Conservation (phyloP, 768 basidiomycete species). For the Tubosaeta sp. region DNA sequence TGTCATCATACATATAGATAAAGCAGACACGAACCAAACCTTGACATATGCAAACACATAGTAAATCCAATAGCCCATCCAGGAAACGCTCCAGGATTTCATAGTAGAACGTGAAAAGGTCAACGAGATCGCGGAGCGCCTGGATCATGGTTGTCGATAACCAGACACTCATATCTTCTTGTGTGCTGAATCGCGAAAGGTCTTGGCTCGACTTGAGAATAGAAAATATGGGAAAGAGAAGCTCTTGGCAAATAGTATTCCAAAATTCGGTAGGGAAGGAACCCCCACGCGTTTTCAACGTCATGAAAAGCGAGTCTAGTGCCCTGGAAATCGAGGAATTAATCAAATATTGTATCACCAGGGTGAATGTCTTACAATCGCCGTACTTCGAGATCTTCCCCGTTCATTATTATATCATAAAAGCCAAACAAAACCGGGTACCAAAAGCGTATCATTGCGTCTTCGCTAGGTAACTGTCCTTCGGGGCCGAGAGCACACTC, state of each 20-base stretch:
- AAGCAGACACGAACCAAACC: constrained; percentile 45
- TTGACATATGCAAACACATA: constrained; percentile 98
- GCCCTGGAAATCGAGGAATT: constrained; percentile 50
- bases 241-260: constrained; percentile 95
- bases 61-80: constrained; percentile 88
- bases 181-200: constrained; percentile 86
- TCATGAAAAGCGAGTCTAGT: constrained; percentile 92
- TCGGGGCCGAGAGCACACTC: constrained; percentile 50
- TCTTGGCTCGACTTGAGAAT: constrained; percentile 93
- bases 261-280: constrained; percentile 90
- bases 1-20: constrained; percentile 3
- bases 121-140: constrained; percentile 90
- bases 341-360: constrained; percentile 2
- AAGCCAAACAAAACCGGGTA: constrained; percentile 96
- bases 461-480: constrained; percentile 49
- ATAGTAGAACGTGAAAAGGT: constrained; percentile 95
- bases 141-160: constrained; percentile 98
- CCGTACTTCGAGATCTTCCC: constrained; percentile 96
- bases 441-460: constrained; percentile 95
- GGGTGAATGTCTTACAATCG: constrained; percentile 65
- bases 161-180: constrained; percentile 99
- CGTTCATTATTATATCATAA: constrained; percentile 99
- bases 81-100: constrained; percentile 84
- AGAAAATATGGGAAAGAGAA: constrained; percentile 97
- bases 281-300: constrained; percentile 84